Base-by-base conservation (phyloP, 2,329 filamentous ascomycete genomes). In the Clonostachys rhizophaga region DNA sequence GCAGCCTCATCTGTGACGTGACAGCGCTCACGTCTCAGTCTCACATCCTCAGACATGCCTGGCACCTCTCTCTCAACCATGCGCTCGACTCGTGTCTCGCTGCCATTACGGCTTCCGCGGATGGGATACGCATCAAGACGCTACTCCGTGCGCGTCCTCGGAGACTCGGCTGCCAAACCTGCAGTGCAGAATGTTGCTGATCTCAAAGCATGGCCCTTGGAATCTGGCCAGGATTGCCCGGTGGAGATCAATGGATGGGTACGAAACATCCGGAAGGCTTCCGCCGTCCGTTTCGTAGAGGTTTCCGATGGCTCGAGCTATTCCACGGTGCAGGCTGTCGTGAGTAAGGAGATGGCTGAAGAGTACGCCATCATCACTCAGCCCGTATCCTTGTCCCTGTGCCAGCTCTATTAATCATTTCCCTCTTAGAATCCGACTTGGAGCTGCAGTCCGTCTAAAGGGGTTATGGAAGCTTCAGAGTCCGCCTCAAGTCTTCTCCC, bases 271-370 rank as follows among this genome's bases (percentile, higher is more conserved):
- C 81, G 92, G 52, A 88, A 89, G 64, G 91, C 95, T 73, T 95
- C 96, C 64, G 79, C 79, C 18, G 76, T 87, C 50, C 84, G 87
- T 6, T 97, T 99, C 69, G 86, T 91, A 45, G 81, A 90, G 50
- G 75, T 97, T 45, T 86, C 86, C 11, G 94, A 99, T 72, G 94
- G 94, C 41, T 95, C 91, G 12, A 90, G 87, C 40, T 74, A 89
- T 55, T 75, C 84, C 51, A 75, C 89, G 30, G 66, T 97, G 47
- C 94, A 99, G 70, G 89, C 86, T 42, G 83, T 96, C 42, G 71
- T 96, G 55, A 81, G 81, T 47, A 85, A 87, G 53, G 74, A 79
- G 42, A 76, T 90, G 60, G 84, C 86, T 54, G 75, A 84, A 67
- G 81, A 84, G 89, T 95, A 76, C 63, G 84, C 24, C 18, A 12